Conservation (phyloP, 2,329 filamentous ascomycete genomes). For the Westerdykella sp. region DNA sequence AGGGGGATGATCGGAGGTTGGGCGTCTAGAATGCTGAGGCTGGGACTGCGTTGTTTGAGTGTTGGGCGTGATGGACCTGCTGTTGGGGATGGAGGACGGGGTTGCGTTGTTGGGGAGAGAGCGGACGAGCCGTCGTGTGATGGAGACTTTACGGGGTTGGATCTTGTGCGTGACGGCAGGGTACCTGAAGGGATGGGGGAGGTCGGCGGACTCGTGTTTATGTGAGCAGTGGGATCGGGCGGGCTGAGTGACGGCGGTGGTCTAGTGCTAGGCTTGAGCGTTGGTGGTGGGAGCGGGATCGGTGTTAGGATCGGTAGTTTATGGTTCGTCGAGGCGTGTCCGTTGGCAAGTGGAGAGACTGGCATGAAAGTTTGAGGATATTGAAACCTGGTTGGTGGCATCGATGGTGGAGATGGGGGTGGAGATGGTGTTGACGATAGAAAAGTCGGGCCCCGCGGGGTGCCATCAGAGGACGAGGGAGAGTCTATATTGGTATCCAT, state of each 20-base stretch:
- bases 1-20: conserved; percentile 27
- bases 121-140: conserved; percentile 15
- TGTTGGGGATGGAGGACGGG: not conserved
- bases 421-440: conserved; percentile 33
- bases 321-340: conserved; percentile 11
- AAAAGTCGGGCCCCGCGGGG: conserved; percentile 26
- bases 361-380: conserved; percentile 20
- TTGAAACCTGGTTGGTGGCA: conserved; percentile 19
- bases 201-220: conserved; percentile 18
- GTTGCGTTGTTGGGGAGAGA: conserved; percentile 2
- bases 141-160: conserved; percentile 12
- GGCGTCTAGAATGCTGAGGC: conserved; percentile 11
- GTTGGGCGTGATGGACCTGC: conserved; percentile 5
- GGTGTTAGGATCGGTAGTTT: conserved; percentile 24
- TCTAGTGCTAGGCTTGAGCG: conserved; percentile 28
- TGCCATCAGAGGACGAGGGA: conserved; percentile 7
- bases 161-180: conserved; percentile 6
- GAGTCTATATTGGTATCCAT: conserved; percentile 12
- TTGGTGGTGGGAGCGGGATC: conserved; percentile 30
- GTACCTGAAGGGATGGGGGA: conserved; percentile 3
- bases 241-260: conserved; percentile 27
- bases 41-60: conserved; percentile 14
- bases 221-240: conserved; percentile 28
- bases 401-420: conserved; percentile 22
- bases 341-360: conserved; percentile 19